These are phyloP conservation scores for Boletus austroedulis DNA, from an alignment of 1,284 basidiomycete genomes.

Conservation along the genomic window DNA sequence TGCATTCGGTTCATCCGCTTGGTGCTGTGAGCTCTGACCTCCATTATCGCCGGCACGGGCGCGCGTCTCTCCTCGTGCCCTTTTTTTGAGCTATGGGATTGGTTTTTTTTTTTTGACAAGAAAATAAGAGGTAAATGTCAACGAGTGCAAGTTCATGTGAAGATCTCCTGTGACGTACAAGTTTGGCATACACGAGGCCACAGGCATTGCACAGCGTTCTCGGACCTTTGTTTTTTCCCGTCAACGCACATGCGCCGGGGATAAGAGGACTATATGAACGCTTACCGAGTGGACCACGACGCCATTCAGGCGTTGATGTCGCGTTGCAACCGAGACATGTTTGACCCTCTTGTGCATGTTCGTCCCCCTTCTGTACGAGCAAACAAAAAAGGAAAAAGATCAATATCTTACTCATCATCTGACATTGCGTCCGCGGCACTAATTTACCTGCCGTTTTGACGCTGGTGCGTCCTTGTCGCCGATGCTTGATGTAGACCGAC, in stretches of 20 bases:
- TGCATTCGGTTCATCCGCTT: slow-evolving; percentile 25
- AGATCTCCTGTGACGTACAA: slow-evolving; percentile 42
- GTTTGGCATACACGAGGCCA: slow-evolving; percentile 58
- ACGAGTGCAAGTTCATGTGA: slow-evolving; percentile 17
- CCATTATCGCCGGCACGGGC: slow-evolving; percentile 26
- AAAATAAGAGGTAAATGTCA: slow-evolving; percentile 11
- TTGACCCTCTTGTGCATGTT: slow-evolving; percentile 54
- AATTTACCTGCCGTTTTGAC: slow-evolving; percentile 46
- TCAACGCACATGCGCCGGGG: slow-evolving; percentile 24
- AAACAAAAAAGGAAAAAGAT: slow-evolving; percentile 18
- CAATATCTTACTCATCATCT: slow-evolving; percentile 6
- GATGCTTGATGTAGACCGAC: slow-evolving; percentile 17
- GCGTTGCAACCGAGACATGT: slow-evolving; percentile 74
- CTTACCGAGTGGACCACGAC: slow-evolving; percentile 73
- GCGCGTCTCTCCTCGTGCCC: slow-evolving; percentile 34
- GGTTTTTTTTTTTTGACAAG: background rate
- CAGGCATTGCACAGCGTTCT: slow-evolving; percentile 59
- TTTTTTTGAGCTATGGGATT: slow-evolving; percentile 37
- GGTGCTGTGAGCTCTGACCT: slow-evolving; percentile 33
- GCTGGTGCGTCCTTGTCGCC: slow-evolving; percentile 34
- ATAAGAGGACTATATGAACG: slow-evolving; percentile 26
- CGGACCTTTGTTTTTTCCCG: slow-evolving; percentile 41
- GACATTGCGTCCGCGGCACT: slow-evolving; percentile 22
- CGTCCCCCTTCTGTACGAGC: slow-evolving; percentile 42
- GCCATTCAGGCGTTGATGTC: slow-evolving; percentile 83